Conservation (phyloP, 2,329 filamentous ascomycete species). For the Cladophialophora bantiana region DNA sequence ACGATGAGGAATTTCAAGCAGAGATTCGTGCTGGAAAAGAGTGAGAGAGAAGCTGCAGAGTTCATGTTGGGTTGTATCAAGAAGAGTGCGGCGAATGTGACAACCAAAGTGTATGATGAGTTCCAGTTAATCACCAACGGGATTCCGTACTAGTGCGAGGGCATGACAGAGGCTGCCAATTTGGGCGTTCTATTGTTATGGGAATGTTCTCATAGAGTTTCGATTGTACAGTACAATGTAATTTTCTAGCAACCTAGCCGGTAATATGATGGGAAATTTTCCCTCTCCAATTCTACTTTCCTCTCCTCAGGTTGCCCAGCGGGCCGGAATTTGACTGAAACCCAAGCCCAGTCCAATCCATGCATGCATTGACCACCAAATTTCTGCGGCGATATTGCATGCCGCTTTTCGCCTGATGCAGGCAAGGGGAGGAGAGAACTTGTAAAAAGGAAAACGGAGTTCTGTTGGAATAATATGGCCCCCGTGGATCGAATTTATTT, state of each 20-base stretch:
- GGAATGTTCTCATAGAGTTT: background rate
- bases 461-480: too few species aligned
- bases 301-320: background rate
- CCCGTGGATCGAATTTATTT: constrained; percentile 14
- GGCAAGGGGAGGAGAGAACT: too few species aligned
- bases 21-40: constrained; percentile 90
- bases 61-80: constrained; percentile 89
- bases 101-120: constrained; percentile 94
- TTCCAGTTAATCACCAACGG: constrained; percentile 98
- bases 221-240: constrained; percentile 18
- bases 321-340: background rate
- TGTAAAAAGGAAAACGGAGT: too few species aligned
- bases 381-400: too few species aligned
- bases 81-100: constrained; percentile 89
- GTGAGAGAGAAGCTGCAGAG: constrained; percentile 89
- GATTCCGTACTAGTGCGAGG: constrained; percentile 78
- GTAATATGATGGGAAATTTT: background rate
- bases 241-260: background rate
- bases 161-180: background rate
- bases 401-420: too few species aligned
- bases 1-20: constrained; percentile 92
- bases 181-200: background rate
- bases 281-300: background rate
- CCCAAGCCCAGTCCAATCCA: background rate
- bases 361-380: background rate